A percentile compares a stretch with the other conserved stretches of the same genome.
Evolutionary conservation across 441 rosid genomes (phyloP).

Genomic region (Brassica balearica): DNA sequence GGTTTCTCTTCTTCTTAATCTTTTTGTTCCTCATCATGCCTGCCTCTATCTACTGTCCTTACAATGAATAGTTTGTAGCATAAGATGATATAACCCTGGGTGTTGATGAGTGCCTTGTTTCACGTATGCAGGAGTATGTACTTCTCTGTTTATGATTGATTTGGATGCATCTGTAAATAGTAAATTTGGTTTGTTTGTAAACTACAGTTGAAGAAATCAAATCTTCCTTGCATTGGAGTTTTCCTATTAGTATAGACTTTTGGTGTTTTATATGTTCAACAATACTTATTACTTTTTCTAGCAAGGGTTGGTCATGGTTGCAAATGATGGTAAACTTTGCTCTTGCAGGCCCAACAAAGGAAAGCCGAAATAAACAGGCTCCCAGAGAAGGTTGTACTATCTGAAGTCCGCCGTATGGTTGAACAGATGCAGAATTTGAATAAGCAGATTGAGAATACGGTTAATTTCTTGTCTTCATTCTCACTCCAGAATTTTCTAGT

Average conservation of each 20-base stretch:
- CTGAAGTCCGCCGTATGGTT: slow-evolving; percentile 89
- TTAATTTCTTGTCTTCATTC: slow-evolving; percentile 38
- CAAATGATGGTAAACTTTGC: background rate
- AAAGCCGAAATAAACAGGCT: slow-evolving; percentile 60
- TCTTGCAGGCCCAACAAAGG: slow-evolving; percentile 66
- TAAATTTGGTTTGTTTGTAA: background rate
- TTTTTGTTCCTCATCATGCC: too few relatives aligned
- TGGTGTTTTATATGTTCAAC: background rate
- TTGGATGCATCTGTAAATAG: background rate
- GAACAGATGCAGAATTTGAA: slow-evolving; percentile 84
- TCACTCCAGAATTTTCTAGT: slow-evolving; percentile 3
- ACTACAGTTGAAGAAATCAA: background rate
- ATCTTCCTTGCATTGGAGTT: background rate
- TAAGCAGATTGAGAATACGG: slow-evolving; percentile 69
- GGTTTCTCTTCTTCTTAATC: slow-evolving; percentile 49
- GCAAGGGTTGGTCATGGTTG: background rate
- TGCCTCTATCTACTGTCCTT: background rate
- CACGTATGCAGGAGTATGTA: background rate
- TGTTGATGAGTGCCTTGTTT: background rate
- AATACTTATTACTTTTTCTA: background rate
- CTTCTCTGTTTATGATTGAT: background rate
- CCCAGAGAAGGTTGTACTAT: slow-evolving; percentile 67
- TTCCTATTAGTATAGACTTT: background rate
- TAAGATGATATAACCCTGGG: background rate
- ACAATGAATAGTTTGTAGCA: background rate